Evolutionary conservation across 345 rosid species (phyloP).

Genomic region (Angophora floribunda): DNA sequence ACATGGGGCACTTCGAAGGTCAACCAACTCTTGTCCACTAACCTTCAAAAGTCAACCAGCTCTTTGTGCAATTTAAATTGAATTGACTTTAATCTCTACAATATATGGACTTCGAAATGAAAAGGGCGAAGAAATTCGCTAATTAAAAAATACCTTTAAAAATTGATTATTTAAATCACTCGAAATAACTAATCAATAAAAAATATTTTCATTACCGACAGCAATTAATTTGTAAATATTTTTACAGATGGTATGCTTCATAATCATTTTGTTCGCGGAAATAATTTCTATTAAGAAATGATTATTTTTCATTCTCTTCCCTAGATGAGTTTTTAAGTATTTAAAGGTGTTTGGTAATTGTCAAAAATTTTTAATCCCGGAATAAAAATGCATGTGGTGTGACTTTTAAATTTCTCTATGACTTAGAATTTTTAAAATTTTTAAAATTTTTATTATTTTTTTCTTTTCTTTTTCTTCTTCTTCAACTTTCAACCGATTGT

Average conservation of each 20-base stretch:
- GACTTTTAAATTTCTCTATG: no score
- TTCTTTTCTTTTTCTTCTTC: no score
- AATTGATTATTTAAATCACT: accelerated
- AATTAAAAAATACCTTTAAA: accelerated
- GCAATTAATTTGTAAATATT: background rate
- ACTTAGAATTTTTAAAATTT: no score
- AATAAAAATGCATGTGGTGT: no score
- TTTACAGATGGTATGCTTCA: background rate
- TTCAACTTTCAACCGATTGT: no score
- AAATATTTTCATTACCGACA: background rate
- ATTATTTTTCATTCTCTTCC: no score
- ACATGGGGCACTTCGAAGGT: background rate
- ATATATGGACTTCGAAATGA: background rate
- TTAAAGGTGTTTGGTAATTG: no score
- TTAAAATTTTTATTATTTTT: no score
- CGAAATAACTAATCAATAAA: background rate
- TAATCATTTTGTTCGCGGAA: no score
- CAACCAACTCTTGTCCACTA: background rate
- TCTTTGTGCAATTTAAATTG: background rate
- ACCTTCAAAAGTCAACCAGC: background rate
- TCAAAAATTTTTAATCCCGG: no score
- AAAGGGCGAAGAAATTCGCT: background rate
- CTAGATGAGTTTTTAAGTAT: no score
- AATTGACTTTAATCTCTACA: background rate
- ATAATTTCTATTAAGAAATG: no score